Conservation (phyloP, 2,329 filamentous ascomycete species). For the Gaeumannomyces tritici region DNA sequence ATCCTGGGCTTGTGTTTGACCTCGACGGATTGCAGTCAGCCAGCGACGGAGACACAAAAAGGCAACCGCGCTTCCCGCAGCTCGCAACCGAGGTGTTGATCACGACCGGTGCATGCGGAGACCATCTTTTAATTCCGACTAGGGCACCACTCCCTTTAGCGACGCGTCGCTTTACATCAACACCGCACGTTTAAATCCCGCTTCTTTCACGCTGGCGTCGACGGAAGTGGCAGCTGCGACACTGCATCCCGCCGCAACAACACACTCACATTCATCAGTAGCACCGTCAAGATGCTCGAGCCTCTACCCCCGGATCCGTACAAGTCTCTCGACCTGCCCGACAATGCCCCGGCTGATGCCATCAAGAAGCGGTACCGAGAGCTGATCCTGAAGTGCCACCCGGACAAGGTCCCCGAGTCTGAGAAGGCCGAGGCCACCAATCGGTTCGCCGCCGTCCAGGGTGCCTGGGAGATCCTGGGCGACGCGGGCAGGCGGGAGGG, state of each 20-base stretch:
- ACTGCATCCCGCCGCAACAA: not conserved
- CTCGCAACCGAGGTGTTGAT: too few species aligned
- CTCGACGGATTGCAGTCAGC: too few species aligned
- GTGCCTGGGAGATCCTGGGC: constrained; percentile 4
- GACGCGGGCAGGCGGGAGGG: not conserved
- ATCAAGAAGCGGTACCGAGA: constrained; percentile 79
- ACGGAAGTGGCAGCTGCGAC: not conserved
- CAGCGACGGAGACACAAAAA: too few species aligned
- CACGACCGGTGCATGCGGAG: too few species aligned
- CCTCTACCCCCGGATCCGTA: constrained; percentile 66
- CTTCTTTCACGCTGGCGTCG: constrained; percentile 4
- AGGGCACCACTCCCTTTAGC: too few species aligned
- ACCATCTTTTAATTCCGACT: too few species aligned
- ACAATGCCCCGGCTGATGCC: constrained; percentile 57
- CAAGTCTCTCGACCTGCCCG: constrained; percentile 62
- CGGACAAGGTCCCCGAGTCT: constrained; percentile 53
- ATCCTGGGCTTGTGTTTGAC: too few species aligned
- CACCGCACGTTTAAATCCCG: not conserved
- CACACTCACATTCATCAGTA: not conserved
- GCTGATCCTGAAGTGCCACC: constrained; percentile 79
- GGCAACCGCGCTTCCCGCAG: too few species aligned
- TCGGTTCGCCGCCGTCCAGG: not conserved
- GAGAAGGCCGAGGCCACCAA: constrained; percentile 1
- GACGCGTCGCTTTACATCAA: too few species aligned
- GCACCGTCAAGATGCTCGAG: constrained; percentile 27